phyloP scores from a whole-genome alignment of 805 yeast genomes.

The Citeromyces nyonsensis region DNA sequence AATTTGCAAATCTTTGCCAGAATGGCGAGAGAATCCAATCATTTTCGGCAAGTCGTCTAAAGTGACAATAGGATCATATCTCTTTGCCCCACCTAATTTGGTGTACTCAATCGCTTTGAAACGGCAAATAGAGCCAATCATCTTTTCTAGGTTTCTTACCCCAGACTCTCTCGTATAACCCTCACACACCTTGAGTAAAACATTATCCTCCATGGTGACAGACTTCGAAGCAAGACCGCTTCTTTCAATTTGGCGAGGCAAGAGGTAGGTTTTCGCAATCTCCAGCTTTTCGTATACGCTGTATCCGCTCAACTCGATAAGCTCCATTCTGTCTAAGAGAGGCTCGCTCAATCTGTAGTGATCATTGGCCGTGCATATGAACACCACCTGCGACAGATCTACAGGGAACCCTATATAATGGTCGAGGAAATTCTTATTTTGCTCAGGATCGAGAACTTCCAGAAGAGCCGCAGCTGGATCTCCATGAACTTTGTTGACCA shows the following conservation, averaged over 20 bases:
- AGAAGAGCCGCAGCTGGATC: constrained; percentile 84
- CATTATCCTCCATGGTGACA: constrained; percentile 31
- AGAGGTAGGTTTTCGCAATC: constrained; percentile 50
- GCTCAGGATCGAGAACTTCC: constrained; percentile 87
- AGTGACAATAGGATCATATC: constrained; percentile 24
- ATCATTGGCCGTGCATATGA: constrained; percentile 79
- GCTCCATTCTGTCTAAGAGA: constrained; percentile 71
- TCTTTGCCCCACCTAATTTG: constrained; percentile 9
- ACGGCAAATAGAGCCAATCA: constrained; percentile 63
- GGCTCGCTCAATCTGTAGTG: constrained; percentile 60
- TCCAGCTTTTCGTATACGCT: constrained; percentile 62
- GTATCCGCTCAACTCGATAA: constrained; percentile 65
- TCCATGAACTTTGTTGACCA: constrained; percentile 27
- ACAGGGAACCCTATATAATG: constrained; percentile 79
- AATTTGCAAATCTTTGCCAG: constrained; percentile 22
- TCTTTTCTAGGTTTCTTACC: constrained; percentile 65
- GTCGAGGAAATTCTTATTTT: constrained; percentile 61
- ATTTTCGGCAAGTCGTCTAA: constrained; percentile 47
- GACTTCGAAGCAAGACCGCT: constrained; percentile 36
- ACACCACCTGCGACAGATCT: constrained; percentile 67
- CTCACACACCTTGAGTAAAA: constrained; percentile 45
- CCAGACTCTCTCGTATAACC: constrained; percentile 79
- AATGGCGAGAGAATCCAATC: constrained; percentile 39
- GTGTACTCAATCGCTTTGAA: constrained; percentile 66
- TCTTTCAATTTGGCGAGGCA: constrained; percentile 60